Conservation (phyloP, 352 stramenopile species). For the Phytophthora pluvialis region DNA sequence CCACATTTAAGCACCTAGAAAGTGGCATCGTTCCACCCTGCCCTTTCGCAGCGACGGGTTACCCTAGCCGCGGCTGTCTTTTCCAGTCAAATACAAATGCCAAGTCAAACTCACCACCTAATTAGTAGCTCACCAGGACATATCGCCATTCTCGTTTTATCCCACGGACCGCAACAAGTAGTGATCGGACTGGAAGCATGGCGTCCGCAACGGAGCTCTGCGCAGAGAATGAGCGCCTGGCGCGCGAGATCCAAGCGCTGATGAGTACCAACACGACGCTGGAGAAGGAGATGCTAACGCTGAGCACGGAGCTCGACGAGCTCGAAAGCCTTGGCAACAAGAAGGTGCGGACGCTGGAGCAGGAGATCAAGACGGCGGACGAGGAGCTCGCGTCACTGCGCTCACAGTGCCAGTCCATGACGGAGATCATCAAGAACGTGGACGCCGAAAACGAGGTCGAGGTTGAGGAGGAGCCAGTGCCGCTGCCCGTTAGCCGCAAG, state of each 20-base stretch:
- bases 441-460: conserved; percentile 34
- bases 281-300: conserved; percentile 62
- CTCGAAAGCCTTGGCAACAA: conserved; percentile 46
- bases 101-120: conserved; percentile 12
- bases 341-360: conserved; percentile 51
- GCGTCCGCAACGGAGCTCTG: conserved; percentile 44
- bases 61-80: conserved; percentile 3
- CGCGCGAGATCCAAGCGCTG: conserved; percentile 63
- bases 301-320: conserved; percentile 56
- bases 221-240: conserved; percentile 65
- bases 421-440: conserved; percentile 36
- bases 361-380: conserved; percentile 54
- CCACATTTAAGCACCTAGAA: not conserved
- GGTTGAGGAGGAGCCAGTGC: conserved; percentile 25
- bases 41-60: conserved; percentile 9
- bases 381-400: conserved; percentile 46
- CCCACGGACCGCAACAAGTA: not conserved
- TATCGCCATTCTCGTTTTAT: conserved; percentile 17
- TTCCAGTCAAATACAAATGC: conserved; percentile 10
- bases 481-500: conserved; percentile 21
- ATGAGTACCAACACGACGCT: conserved; percentile 67
- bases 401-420: conserved; percentile 54
- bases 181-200: conserved; percentile 20
- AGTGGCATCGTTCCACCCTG: conserved; percentile 9
- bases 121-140: conserved; percentile 12